These are phyloP conservation scores for Fusarium sp. DNA, from an alignment of 2,329 filamentous ascomycete genomes.

Conservation along the genomic window DNA sequence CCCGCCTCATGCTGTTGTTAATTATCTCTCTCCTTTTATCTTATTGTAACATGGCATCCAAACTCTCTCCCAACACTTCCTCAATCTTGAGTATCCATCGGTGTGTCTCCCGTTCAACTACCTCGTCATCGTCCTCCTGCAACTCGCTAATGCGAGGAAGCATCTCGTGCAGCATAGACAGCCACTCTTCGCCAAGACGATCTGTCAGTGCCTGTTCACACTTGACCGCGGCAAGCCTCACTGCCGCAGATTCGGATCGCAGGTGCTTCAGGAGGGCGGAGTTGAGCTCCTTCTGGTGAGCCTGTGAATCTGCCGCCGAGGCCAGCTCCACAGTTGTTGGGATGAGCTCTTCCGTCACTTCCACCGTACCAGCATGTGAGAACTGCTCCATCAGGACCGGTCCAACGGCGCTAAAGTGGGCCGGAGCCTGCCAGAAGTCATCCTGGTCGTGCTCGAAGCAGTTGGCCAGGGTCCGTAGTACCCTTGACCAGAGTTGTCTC, in stretches of 20 bases:
- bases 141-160: conserved; percentile 94
- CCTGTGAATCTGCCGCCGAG: conserved; percentile 79
- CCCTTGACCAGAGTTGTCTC: conserved; percentile 70
- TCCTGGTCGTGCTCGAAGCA: conserved; percentile 91
- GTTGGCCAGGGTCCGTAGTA: conserved; percentile 75
- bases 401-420: conserved; percentile 80
- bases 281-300: conserved; percentile 93
- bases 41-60: conserved; percentile 93
- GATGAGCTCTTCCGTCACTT: conserved; percentile 64
- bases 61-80: conserved; percentile 84
- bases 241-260: conserved; percentile 73
- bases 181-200: conserved; percentile 89
- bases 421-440: conserved; percentile 93
- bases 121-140: conserved; percentile 95
- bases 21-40: conserved; percentile 41
- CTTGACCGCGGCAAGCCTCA: conserved; percentile 82
- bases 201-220: conserved; percentile 83
- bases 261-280: conserved; percentile 78
- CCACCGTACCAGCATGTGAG: conserved; percentile 54
- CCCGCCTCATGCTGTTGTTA: conserved; percentile 5
- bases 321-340: conserved; percentile 83
- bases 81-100: conserved; percentile 93
- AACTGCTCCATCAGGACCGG: conserved; percentile 75
- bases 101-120: conserved; percentile 87
- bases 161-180: conserved; percentile 92